A percentile compares a stretch with the other conserved stretches of the same genome.
phyloP scores from a whole-genome alignment of 495 filamentous ascomycete genomes.

The Neurospora sp. region DNA sequence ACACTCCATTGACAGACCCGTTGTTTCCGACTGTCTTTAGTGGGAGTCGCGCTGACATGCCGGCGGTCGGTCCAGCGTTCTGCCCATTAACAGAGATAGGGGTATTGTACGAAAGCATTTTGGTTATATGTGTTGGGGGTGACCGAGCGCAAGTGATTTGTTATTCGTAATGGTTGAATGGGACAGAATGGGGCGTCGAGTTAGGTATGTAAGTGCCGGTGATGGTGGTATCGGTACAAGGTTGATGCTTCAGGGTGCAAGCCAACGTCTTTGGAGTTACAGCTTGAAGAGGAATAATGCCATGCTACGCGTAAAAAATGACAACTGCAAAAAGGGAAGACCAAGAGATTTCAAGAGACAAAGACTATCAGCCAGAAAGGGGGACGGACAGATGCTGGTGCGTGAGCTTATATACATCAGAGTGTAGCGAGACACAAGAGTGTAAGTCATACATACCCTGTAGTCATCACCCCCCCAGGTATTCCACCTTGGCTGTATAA shows the following conservation, averaged over 20 bases:
- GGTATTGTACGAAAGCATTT: slow-evolving; percentile 35
- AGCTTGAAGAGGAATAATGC: neutral
- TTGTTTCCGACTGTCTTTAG: slow-evolving; percentile 18
- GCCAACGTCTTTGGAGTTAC: neutral
- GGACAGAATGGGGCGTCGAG: neutral
- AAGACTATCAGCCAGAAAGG: neutral
- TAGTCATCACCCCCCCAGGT: neutral
- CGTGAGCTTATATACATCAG: neutral
- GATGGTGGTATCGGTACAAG: neutral
- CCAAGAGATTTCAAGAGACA: neutral
- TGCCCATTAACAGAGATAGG: slow-evolving; percentile 29
- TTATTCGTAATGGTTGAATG: neutral
- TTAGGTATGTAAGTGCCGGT: neutral
- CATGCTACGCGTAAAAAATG: neutral
- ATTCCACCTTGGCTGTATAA: neutral
- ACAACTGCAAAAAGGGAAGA: neutral
- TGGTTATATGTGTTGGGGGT: neutral
- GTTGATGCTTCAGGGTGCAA: neutral
- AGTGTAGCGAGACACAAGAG: neutral
- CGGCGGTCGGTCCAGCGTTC: slow-evolving; percentile 17
- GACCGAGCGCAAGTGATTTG: neutral
- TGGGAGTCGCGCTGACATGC: slow-evolving; percentile 23
- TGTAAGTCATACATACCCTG: neutral
- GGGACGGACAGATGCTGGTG: neutral
- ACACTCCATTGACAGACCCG: slow-evolving; percentile 11